Evolutionary conservation across 2,329 filamentous ascomycete genomes (phyloP), one percentile per base, ranked within the genome.

Genomic region (Penicillium sp.): DNA sequence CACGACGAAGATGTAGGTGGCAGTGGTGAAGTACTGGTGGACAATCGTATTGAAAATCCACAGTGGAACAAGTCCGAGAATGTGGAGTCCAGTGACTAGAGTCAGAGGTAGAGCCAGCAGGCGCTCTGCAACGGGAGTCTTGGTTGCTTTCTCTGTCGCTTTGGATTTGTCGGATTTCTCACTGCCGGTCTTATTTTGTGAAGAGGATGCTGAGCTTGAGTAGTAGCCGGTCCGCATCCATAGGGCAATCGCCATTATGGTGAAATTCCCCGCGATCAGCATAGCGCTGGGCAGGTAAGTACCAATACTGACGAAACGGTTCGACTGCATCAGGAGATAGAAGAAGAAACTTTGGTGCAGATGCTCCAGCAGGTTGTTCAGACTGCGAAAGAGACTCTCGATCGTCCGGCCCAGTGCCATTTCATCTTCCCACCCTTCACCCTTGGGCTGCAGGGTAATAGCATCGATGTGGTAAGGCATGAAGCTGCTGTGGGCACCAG

Each of bases 271-370:
- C 2, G 92, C 92, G 40, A 98, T 76, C 34, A 96, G 68, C 92
- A 98, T 98, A n/a, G 92, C 92, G 52, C 87, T 93, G 0, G 92
- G 92, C 3, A 98, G 74, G 59, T 98, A 98, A 1, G 90, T 98
- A 11, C 92, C 92, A 47, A 98, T 98, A 65, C 89, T 96, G 52
- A 96, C 92, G 60, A 98, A 98, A 8, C 89, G 81, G 55, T 92
- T 85, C 18, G 82, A 78, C 51, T 93, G 83, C 79, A 96, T 88
- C 30, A 98, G 74, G 35, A 98, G 72, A 62, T 98, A 98, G 68
- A 98, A 96, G 76, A 98, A 98, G 72, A 98, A 98, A 62, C 89
- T 95, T 68, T 98, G 92, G 61, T 98, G 92, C 44, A 98, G 74
- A 61, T 98, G 89, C 67, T 98, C 92, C 20, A 98, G 76, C 41